These are phyloP conservation scores for Penicillium sp. DNA, from an alignment of 2,329 filamentous ascomycete genomes.

Conservation along the genomic window DNA sequence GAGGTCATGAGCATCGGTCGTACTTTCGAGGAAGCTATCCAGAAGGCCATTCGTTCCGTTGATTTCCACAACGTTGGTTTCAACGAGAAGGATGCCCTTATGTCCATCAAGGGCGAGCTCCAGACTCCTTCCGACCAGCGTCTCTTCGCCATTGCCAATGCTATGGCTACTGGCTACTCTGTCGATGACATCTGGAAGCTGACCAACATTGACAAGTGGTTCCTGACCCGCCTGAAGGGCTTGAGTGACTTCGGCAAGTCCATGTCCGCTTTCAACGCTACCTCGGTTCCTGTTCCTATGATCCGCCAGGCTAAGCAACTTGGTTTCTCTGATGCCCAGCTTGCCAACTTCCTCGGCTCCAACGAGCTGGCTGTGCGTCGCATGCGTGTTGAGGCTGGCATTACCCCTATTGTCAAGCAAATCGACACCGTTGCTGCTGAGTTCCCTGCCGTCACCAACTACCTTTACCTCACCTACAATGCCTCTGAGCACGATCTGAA, in stretches of 20 bases:
- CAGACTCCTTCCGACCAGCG: constrained; percentile 98
- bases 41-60: constrained; percentile 94
- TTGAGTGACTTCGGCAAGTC: constrained; percentile 84
- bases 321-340: constrained; percentile 89
- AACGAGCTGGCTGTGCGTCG: constrained; percentile 89
- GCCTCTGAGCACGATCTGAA: constrained; percentile 78
- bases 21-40: constrained; percentile 96
- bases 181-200: constrained; percentile 98
- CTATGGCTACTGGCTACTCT: constrained; percentile 89
- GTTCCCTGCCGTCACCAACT: constrained; percentile 93
- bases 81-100: constrained; percentile 84
- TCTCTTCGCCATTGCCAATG: constrained; percentile 95
- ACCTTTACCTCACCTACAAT: constrained; percentile 95
- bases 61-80: constrained; percentile 96
- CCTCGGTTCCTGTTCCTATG: constrained; percentile 62
- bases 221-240: constrained; percentile 86
- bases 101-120: constrained; percentile 93
- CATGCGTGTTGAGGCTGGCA: constrained; percentile 78
- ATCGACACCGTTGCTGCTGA: constrained; percentile 98
- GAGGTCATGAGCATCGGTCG: constrained; percentile 98
- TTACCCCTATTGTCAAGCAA: constrained; percentile 91
- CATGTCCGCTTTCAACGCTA: constrained; percentile 70
- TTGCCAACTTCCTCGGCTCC: constrained; percentile 91
- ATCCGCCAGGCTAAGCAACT: constrained; percentile 86
- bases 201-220: constrained; percentile 99